phyloP scores from a whole-genome alignment of 768 basidiomycete species.

The Phanerodontia chrysosporium region DNA sequence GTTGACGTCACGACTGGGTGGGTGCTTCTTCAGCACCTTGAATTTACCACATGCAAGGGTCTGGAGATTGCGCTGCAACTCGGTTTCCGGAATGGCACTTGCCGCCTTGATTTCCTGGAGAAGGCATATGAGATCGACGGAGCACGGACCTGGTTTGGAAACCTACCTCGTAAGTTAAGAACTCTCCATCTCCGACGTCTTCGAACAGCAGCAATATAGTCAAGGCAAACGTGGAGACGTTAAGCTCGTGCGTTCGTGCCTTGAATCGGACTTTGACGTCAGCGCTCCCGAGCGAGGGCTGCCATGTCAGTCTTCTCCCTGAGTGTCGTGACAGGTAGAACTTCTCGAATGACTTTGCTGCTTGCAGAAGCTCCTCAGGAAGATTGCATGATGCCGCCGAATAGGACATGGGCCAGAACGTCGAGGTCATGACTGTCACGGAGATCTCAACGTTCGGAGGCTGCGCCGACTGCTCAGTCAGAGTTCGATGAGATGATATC shows the following conservation, averaged over 20 bases:
- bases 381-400: slow-evolving; percentile 62
- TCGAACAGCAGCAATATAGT: slow-evolving; percentile 89
- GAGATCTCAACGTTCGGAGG: slow-evolving; percentile 72
- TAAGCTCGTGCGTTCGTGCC: slow-evolving; percentile 77
- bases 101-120: slow-evolving; percentile 79
- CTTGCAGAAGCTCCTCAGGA: slow-evolving; percentile 56
- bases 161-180: slow-evolving; percentile 72
- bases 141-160: neutral
- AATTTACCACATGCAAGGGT: slow-evolving; percentile 94
- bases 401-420: slow-evolving; percentile 89
- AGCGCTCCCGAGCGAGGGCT: slow-evolving; percentile 82
- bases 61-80: slow-evolving; percentile 90
- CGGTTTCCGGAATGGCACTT: slow-evolving; percentile 68
- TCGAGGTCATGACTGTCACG: slow-evolving; percentile 93
- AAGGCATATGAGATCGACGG: neutral
- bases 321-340: slow-evolving; percentile 90
- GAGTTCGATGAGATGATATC: neutral
- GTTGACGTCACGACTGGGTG: slow-evolving; percentile 79
- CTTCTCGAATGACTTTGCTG: slow-evolving; percentile 75
- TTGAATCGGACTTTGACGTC: slow-evolving; percentile 87
- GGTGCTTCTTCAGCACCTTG: slow-evolving; percentile 89
- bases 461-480: slow-evolving; percentile 33
- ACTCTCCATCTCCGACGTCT: slow-evolving; percentile 58
- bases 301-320: slow-evolving; percentile 90
- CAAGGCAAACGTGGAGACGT: slow-evolving; percentile 85